Percentiles rank a stretch among this genome's conserved stretches.
Evolutionary conservation across 2,329 filamentous ascomycete species (phyloP).

Genomic region (Clarireedia paspali): DNA sequence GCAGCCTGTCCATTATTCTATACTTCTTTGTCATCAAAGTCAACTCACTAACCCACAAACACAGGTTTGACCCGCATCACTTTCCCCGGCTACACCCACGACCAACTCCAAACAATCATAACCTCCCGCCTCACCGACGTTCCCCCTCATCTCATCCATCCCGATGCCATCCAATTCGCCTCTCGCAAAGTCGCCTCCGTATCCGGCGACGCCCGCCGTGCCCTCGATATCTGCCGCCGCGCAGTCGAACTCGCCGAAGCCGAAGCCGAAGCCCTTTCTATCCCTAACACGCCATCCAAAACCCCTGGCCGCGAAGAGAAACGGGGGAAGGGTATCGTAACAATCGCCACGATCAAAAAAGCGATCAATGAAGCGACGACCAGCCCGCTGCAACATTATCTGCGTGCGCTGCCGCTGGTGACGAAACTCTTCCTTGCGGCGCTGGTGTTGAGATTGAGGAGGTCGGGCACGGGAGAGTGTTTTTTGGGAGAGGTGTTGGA

Average conservation of each 20-base stretch:
- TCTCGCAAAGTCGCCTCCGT: slow-evolving; percentile 95
- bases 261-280: slow-evolving; percentile 38
- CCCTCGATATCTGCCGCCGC: slow-evolving; percentile 88
- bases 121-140: slow-evolving; percentile 87
- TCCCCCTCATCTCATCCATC: slow-evolving; percentile 79
- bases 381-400: slow-evolving; percentile 82
- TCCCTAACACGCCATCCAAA: slow-evolving; percentile 56
- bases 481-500: slow-evolving; percentile 84
- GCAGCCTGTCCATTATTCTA: too few relatives aligned
- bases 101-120: slow-evolving; percentile 95
- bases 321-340: slow-evolving; percentile 52
- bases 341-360: slow-evolving; percentile 85
- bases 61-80: slow-evolving; percentile 82
- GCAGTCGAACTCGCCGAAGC: slow-evolving; percentile 92
- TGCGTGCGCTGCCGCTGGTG: slow-evolving; percentile 72
- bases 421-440: slow-evolving; percentile 83
- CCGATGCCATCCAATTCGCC: slow-evolving; percentile 92
- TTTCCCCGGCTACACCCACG: slow-evolving; percentile 94
- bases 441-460: slow-evolving; percentile 67
- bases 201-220: slow-evolving; percentile 84
- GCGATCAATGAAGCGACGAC: slow-evolving; percentile 94
- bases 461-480: slow-evolving; percentile 81
- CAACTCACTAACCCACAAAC: neutral
- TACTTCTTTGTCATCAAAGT: neutral
- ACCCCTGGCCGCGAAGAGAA: slow-evolving; percentile 31